Evolutionary conservation across 352 stramenopile species (phyloP).

Genomic region (Phytophthora constricta): DNA sequence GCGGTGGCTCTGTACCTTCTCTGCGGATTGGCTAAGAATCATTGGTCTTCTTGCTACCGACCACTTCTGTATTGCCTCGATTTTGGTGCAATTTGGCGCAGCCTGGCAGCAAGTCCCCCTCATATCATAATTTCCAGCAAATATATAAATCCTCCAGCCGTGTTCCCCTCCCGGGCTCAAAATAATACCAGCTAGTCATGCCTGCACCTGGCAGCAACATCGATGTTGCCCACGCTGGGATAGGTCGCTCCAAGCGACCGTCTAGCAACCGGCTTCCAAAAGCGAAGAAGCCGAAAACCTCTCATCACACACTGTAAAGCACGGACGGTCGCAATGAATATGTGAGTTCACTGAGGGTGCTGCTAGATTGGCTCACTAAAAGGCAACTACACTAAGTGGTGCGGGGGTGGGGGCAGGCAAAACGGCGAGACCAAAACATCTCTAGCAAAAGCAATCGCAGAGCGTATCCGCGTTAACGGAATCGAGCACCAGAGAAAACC

Average conservation of each 20-base stretch:
- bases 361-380: background rate
- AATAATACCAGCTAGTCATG: background rate
- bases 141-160: background rate
- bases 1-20: too few species aligned
- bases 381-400: background rate
- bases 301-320: background rate
- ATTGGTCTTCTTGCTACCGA: background rate
- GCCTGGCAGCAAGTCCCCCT: background rate
- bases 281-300: background rate
- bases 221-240: background rate
- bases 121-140: background rate
- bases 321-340: background rate
- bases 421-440: background rate
- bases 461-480: background rate
- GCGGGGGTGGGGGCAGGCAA: background rate
- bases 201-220: background rate
- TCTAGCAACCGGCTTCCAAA: background rate
- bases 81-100: background rate
- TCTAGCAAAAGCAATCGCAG: background rate
- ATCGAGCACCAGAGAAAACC: background rate
- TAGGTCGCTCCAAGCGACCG: background rate
- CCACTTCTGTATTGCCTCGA: background rate
- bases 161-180: background rate
- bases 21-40: background rate
- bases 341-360: background rate